These are phyloP conservation scores for Collybiopsis luxurians DNA, from an alignment of 768 basidiomycete genomes.

Conservation along the genomic window DNA sequence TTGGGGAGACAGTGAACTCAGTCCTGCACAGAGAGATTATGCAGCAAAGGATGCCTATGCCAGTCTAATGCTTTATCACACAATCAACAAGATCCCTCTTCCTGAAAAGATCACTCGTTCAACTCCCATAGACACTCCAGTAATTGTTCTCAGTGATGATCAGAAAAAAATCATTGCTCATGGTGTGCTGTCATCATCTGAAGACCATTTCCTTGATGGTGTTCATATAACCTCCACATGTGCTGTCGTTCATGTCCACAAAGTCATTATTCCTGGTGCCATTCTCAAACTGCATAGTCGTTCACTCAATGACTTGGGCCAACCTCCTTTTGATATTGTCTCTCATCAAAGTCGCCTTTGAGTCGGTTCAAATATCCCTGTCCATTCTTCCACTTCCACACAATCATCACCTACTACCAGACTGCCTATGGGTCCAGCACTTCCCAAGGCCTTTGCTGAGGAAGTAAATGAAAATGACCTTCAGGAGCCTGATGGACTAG, in stretches of 20 bases:
- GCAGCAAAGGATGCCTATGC: too few relatives aligned
- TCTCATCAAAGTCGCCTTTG: background rate
- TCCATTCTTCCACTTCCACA: background rate
- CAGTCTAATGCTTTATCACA: background rate
- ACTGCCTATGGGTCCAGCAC: background rate
- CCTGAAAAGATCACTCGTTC: background rate
- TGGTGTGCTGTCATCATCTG: background rate
- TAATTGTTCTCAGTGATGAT: background rate
- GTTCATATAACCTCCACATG: background rate
- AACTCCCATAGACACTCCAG: background rate
- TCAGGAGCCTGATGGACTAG: too few relatives aligned
- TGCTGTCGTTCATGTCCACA: background rate
- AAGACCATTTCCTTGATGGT: background rate
- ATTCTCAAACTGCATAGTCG: background rate
- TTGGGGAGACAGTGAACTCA: constrained; percentile 10
- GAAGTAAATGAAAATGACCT: too few relatives aligned
- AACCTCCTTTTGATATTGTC: background rate
- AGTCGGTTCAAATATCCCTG: background rate
- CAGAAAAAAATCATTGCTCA: background rate
- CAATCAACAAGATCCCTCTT: background rate
- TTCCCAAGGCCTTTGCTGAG: too few relatives aligned
- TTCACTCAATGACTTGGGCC: background rate
- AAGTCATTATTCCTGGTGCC: background rate
- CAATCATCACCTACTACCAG: background rate
- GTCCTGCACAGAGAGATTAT: background rate